These are phyloP conservation scores for Globisporangium paroecandrum DNA, from an alignment of 352 stramenopile genomes.

Conservation along the genomic window DNA sequence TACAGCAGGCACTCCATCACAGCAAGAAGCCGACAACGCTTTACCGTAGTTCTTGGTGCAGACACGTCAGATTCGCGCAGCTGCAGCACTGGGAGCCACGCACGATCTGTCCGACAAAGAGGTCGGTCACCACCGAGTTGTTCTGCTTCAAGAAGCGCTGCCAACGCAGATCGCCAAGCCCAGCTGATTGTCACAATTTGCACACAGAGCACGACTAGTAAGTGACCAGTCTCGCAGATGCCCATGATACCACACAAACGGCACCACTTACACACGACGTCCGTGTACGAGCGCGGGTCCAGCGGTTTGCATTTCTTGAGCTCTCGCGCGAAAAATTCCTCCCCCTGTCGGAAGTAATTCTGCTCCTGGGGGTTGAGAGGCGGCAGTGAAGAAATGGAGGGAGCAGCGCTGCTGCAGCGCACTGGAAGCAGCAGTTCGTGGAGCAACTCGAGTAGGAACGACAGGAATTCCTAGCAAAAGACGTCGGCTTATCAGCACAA, in stretches of 20 bases:
- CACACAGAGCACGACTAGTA: background rate
- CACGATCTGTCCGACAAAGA: slow-evolving; percentile 77
- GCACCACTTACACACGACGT: slow-evolving; percentile 48
- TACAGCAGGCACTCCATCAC: slow-evolving; percentile 9
- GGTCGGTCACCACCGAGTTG: slow-evolving; percentile 58
- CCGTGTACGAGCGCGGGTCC: slow-evolving; percentile 51
- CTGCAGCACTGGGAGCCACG: slow-evolving; percentile 70
- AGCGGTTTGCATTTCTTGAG: slow-evolving; percentile 30
- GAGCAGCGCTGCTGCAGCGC: background rate
- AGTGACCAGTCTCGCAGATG: background rate
- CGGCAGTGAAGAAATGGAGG: background rate
- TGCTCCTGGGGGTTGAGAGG: slow-evolving; percentile 8
- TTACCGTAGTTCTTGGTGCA: slow-evolving; percentile 61
- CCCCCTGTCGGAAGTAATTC: slow-evolving; percentile 22
- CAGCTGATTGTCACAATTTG: slow-evolving; percentile 25
- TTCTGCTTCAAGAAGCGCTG: slow-evolving; percentile 54
- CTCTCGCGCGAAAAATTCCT: slow-evolving; percentile 23
- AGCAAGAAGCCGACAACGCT: too few species aligned
- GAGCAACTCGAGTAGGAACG: slow-evolving; percentile 64
- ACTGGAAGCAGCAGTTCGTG: slow-evolving; percentile 46
- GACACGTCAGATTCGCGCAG: slow-evolving; percentile 67
- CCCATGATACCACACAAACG: background rate
- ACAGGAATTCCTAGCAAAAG: slow-evolving; percentile 51
- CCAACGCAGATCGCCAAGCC: slow-evolving; percentile 60
- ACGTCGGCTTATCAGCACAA: background rate